Base-by-base conservation (phyloP, 2,329 filamentous ascomycete species). In the Colletotrichum cordylinicola region DNA sequence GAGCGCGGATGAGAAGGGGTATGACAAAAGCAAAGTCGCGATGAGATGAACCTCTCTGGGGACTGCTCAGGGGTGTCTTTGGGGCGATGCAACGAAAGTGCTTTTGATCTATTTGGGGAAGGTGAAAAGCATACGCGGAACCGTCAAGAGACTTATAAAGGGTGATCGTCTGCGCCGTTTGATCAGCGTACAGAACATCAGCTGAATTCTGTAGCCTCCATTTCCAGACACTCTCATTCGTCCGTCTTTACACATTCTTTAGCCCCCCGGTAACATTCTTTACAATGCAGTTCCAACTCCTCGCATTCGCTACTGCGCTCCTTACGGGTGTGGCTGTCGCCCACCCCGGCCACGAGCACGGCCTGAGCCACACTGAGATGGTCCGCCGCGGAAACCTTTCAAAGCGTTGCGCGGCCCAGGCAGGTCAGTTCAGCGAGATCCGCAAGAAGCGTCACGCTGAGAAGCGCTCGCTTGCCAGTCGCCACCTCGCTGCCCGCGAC, bases 281-380 rank as follows among this genome's bases (percentile, higher is more conserved):
- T 70, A 31, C 29, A 55, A 74, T 74, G 72, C 72, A 66, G 60
- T 21, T 66, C 27, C 60, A 70, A 24, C 60, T 70, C 52, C 35
- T 74, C 27, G 33, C 71, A 15, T 31, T 74, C 24, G 66, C 71
- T 15, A 27, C 72, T 6, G 72, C 62, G 16, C 60, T 75, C n/a
- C 61, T 75, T 18, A 27, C 62, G 31, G 62, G 67, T 37, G 21
- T 67, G 55, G 68, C 68, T 29, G 35, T 58, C 9, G 87, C 87
- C 21, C 87, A 91, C 73, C 88, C 88, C 1, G 88, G 88, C 74
- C 88, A 90, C 72, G 84, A 90, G 69, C 37, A 74, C 31, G 15
- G 52, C n/a, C n/a, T 65, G 29, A 74, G 71, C 66, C 71, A 74
- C 24, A 37, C 71, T 10, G 71, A 74, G 33, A 70, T 74, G n/a